Conservation (phyloP, 2,329 filamentous ascomycete species). For the Penicillium sp. region DNA sequence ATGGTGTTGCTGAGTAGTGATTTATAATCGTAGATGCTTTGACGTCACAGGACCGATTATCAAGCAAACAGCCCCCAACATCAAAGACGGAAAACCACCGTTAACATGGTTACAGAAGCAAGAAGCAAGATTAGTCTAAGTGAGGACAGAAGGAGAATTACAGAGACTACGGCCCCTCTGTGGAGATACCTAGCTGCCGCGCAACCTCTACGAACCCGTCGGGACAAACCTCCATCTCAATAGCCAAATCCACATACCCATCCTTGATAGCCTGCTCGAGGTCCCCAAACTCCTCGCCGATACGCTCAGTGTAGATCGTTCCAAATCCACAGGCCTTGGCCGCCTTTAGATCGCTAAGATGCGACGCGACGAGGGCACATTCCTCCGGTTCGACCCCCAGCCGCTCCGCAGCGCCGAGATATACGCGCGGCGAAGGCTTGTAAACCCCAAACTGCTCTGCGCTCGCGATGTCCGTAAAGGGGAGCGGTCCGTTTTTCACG, state of each 20-base stretch:
- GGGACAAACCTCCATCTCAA: slow-evolving; percentile 52
- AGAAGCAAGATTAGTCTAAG: neutral
- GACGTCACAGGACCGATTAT: neutral
- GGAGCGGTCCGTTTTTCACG: slow-evolving; percentile 60
- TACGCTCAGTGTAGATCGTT: slow-evolving; percentile 76
- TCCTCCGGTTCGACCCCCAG: slow-evolving; percentile 63
- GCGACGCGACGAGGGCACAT: slow-evolving; percentile 78
- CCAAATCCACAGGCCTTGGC: slow-evolving; percentile 68
- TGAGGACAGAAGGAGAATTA: neutral
- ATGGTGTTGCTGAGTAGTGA: neutral
- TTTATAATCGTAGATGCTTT: neutral
- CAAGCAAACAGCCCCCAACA: neutral
- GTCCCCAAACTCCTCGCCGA: slow-evolving; percentile 67
- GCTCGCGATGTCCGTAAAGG: slow-evolving; percentile 67
- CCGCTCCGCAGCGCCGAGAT: slow-evolving; percentile 67
- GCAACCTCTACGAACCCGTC: slow-evolving; percentile 60
- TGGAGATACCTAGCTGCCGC: slow-evolving; percentile 48
- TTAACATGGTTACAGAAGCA: neutral
- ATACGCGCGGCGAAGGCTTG: slow-evolving; percentile 72
- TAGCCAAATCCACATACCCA: slow-evolving; percentile 69
- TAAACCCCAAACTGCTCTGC: slow-evolving; percentile 75
- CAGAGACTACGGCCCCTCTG: neutral
- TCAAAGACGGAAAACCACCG: neutral
- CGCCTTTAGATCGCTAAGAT: slow-evolving; percentile 70
- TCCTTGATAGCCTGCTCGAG: slow-evolving; percentile 58